Evolutionary conservation across 306 rosid species (phyloP), one percentile per base, ranked within the genome.

Genomic region (Pyrus communis): DNA sequence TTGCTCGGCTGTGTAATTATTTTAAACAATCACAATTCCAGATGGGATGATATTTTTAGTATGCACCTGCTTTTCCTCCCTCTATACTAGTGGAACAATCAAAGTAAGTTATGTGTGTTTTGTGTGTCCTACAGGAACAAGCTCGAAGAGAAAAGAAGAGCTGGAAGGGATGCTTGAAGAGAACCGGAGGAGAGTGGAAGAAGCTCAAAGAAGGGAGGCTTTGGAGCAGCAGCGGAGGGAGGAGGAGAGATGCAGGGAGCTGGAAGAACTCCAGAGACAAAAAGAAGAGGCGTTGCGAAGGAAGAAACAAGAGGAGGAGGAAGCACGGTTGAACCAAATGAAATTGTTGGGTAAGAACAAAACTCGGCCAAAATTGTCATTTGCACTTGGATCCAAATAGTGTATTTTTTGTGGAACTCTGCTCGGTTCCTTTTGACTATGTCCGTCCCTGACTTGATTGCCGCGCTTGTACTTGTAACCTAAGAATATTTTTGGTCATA

Each of bases 191-290:
- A 89, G 93, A 80, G 90, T 92, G 62, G 99, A 92, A 85, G 98
- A 92, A 81, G 67, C 97, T 75, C 97, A 92, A 80, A 87, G 97
- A 81, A 92, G 84, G 78, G 99, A 96, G 80, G 98, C 97, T 70
- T 78, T 92, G 78, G 99, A 90, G 84, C 91, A 42, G 85, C 99
- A 90, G 68, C 80, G 91, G 74, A 91, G 90, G 84, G 99, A 96
- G 78, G 99, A 96, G 85, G 99, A 96, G 67, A 91, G 98, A 54
- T 93, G 91, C 60, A 86, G 88, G 82, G 98, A 96, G 84, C 91
- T 96, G n/a, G 99, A 93, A 84, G 99, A 96, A 90, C 84, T 92
- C 14, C 99, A 96, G 78, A 92, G 99, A 82, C 97, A 96, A 82
- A 91, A 91, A 65, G 99, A 95, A 87, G 99, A 93, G 80, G 91